Evolutionary conservation across 345 rosid species (phyloP), one percentile per base, ranked within the genome.

Genomic region (Punica granatum): DNA sequence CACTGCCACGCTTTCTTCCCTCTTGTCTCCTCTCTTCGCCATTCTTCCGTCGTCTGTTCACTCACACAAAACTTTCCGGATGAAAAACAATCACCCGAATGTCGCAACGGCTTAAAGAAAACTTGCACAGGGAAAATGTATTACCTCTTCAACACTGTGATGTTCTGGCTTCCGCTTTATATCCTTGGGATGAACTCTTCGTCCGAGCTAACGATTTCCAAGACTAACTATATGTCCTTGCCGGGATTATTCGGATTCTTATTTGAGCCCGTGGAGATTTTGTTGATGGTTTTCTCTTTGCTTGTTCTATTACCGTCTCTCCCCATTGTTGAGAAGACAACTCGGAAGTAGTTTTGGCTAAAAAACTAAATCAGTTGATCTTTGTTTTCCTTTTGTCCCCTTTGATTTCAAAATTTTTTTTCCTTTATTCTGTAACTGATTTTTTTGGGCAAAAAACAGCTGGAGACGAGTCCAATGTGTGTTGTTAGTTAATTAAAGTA

Each of bases 1-100:
- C 64, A 90, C 88, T 0, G 82, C 86, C 21, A 86, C 67, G 25
- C 2, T 69, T 15, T 59, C 80, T 12, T 80, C 85, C 44, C 34
- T 72, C 63, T 1, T 60, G 2, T 25, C 28, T n/a, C 19, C 30
- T 34, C 67, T 66, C 62, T 62, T 72, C 61, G 66, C 75, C 75
- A 65, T 60, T 18, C 18, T n/a, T 28, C 4, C 25, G 10, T 28
- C 14, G 19, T 2, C 5, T 11, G 16, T 7, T 1, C 33, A 2
- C 6, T 11, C 12, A 26, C 0, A 26, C 32, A 26, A 12, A 56
- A 7, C 34, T 14, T 56, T 26, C 61, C 26, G 34, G 31, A 30
- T 30, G 15, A 46, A 46, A 15, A 46, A 19, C 53, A 46, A 46
- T 16, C n/a, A 23, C 23, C 15, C 19, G 19, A 18, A 46, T 1